Conservation (phyloP, 208 protist species). For the Crithidia sp. region DNA sequence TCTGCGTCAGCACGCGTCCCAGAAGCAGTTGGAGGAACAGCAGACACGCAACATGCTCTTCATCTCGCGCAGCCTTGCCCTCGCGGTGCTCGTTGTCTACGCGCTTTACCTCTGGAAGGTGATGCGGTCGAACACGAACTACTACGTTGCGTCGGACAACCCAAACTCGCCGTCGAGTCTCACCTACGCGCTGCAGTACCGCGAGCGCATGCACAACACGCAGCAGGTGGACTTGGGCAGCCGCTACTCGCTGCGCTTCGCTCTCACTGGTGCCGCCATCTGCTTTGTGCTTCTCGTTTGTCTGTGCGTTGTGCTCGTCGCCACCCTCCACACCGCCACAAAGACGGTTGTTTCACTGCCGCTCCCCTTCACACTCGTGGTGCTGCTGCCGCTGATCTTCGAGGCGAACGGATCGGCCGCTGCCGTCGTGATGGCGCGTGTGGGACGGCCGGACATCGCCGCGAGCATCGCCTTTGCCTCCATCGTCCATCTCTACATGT, state of each 20-base stretch:
- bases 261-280: constrained; percentile 25
- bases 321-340: constrained; percentile 37
- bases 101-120: constrained; percentile 40
- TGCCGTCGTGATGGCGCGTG: constrained; percentile 56
- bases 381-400: constrained; percentile 70
- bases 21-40: constrained; percentile 17
- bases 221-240: constrained; percentile 22
- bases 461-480: constrained; percentile 71
- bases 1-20: constrained; percentile 4
- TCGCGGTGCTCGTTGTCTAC: constrained; percentile 40
- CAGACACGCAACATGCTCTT: constrained; percentile 31
- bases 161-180: constrained; percentile 44
- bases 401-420: constrained; percentile 57
- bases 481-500: constrained; percentile 75
- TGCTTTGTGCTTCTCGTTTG: constrained; percentile 16
- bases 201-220: constrained; percentile 27
- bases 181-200: constrained; percentile 48
- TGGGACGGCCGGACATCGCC: constrained; percentile 77
- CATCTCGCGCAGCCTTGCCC: constrained; percentile 43
- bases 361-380: constrained; percentile 55
- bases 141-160: constrained; percentile 43
- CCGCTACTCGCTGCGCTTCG: constrained; percentile 45
- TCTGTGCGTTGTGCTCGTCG: constrained; percentile 40
- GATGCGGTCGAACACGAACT: constrained; percentile 44
- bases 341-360: constrained; percentile 26